These are phyloP conservation scores for Blastobotrys ciferrii DNA, from an alignment of 1,139 yeast species.

Conservation along the genomic window DNA sequence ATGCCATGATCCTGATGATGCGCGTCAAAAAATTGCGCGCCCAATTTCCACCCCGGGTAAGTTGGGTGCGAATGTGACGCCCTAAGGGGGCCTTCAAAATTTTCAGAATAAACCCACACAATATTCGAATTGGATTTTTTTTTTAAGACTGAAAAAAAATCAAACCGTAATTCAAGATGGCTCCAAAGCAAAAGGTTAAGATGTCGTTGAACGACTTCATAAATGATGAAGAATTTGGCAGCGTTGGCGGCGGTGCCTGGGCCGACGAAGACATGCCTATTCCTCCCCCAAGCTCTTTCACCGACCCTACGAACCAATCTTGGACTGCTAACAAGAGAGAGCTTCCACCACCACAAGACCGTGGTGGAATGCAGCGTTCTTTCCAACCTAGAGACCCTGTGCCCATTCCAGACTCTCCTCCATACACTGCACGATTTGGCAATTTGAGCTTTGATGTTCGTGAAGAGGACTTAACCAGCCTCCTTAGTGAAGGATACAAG, in stretches of 20 bases:
- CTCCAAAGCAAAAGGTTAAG: slow-evolving; percentile 40
- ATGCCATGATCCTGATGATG: too few species aligned
- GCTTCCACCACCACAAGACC: slow-evolving; percentile 12
- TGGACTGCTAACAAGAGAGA: slow-evolving; percentile 18
- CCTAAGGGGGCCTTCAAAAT: background rate
- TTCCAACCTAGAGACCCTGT: slow-evolving; percentile 50
- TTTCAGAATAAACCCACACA: background rate
- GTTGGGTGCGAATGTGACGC: background rate
- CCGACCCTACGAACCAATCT: slow-evolving; percentile 16
- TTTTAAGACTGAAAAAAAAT: background rate
- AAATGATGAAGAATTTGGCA: slow-evolving; percentile 26
- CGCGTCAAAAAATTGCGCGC: too few species aligned
- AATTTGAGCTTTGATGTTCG: slow-evolving; percentile 82
- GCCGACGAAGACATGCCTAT: slow-evolving; percentile 31
- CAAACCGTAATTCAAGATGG: slow-evolving; percentile 5
- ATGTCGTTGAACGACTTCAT: slow-evolving; percentile 58
- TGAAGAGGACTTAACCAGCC: slow-evolving; percentile 63
- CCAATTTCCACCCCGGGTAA: background rate
- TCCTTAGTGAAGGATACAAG: slow-evolving; percentile 51
- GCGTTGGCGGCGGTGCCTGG: slow-evolving; percentile 28
- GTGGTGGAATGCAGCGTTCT: slow-evolving; percentile 8
- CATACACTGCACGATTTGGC: slow-evolving; percentile 82
- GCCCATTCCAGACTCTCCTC: slow-evolving; percentile 90
- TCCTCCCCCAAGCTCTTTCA: slow-evolving; percentile 18
- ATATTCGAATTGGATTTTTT: background rate